Evolutionary conservation across 768 basidiomycete genomes (phyloP).

Genomic region (Lactarius vividus): DNA sequence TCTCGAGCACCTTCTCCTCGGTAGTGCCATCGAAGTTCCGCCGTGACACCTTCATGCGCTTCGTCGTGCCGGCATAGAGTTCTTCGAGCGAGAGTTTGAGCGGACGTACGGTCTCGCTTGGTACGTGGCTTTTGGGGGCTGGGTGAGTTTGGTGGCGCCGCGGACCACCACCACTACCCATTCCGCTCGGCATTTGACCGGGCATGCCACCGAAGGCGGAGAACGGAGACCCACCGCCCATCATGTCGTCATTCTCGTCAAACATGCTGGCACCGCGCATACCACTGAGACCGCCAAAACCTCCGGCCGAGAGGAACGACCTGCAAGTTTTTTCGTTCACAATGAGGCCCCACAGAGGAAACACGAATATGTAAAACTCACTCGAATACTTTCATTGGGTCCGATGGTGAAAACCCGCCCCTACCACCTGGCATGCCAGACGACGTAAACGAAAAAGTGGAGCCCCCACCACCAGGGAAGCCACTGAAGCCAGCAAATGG

Average conservation of each 20-base stretch:
- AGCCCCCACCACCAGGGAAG: constrained; percentile 48
- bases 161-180: constrained; percentile 35
- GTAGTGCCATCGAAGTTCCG: constrained; percentile 65
- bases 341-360: background rate
- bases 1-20: constrained; percentile 85
- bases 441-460: constrained; percentile 54
- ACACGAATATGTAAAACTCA: constrained; percentile 44
- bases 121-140: constrained; percentile 31
- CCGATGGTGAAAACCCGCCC: constrained; percentile 68
- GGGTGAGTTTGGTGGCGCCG: constrained; percentile 19
- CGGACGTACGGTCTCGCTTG: constrained; percentile 72
- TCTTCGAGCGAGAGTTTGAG: constrained; percentile 85
- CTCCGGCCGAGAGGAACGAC: constrained; percentile 51
- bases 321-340: constrained; percentile 38
- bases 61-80: constrained; percentile 79
- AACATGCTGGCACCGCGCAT: constrained; percentile 33
- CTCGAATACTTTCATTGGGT: constrained; percentile 90
- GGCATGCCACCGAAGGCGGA: constrained; percentile 44
- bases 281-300: constrained; percentile 39
- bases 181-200: constrained; percentile 57
- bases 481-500: constrained; percentile 36
- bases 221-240: constrained; percentile 33
- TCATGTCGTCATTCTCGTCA: constrained; percentile 44
- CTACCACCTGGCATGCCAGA: constrained; percentile 30
- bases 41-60: constrained; percentile 85